Evolutionary conservation across 305 asterid species (phyloP).

Genomic region (Rubia tinctorum): DNA sequence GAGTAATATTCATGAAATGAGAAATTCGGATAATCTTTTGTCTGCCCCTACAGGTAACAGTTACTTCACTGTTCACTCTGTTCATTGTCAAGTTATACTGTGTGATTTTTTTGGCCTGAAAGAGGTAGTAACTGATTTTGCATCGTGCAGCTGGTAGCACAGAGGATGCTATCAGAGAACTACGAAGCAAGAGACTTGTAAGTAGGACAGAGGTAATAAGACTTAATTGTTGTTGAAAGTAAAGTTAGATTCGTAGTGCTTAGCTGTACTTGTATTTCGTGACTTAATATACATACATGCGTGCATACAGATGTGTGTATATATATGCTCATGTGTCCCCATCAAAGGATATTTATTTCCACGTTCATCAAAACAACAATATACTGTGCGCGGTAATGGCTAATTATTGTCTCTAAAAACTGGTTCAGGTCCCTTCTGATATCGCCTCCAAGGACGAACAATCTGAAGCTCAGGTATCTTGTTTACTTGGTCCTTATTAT

Average conservation of each 20-base stretch:
- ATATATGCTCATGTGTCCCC: no score
- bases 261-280: no score
- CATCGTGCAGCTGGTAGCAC: slow-evolving; percentile 54
- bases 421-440: slow-evolving; percentile 75
- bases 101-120: slow-evolving; percentile 4
- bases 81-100: no score
- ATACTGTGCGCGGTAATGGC: slow-evolving; percentile 4
- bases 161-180: slow-evolving; percentile 79
- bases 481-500: neutral
- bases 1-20: slow-evolving; percentile 51
- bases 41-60: slow-evolving; percentile 46
- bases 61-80: slow-evolving; percentile 3
- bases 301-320: neutral
- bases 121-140: slow-evolving; percentile 24
- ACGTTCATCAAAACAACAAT: no score
- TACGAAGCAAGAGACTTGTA: slow-evolving; percentile 78
- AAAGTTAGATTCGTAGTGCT: neutral
- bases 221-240: neutral
- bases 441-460: slow-evolving; percentile 60
- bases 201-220: slow-evolving; percentile 69
- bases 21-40: slow-evolving; percentile 45
- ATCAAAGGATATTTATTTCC: no score
- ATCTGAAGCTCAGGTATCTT: slow-evolving; percentile 51
- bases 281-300: no score
- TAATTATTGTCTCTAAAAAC: slow-evolving; percentile 18